Evolutionary conservation across 257 asterid species (phyloP).

Genomic region (Linaria vulgaris): DNA sequence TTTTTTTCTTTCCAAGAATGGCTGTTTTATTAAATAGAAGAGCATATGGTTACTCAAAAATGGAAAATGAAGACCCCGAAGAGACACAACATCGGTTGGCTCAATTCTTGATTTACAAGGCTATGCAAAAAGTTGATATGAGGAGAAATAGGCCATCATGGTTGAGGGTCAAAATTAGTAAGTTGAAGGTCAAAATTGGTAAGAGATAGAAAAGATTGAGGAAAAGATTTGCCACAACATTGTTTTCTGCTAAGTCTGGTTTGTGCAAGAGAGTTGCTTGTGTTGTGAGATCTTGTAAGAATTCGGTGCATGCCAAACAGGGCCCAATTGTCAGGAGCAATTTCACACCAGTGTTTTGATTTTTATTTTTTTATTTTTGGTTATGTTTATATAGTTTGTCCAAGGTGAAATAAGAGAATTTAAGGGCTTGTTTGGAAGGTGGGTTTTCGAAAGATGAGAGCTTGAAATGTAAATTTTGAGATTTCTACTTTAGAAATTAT

Average conservation of each 20-base stretch:
- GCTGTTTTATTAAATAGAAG: constrained; percentile 22
- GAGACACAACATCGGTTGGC: constrained; percentile 50
- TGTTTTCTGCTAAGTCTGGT: constrained; percentile 30
- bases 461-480: no score
- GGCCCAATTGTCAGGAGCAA: constrained; percentile 1
- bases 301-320: constrained; percentile 25
- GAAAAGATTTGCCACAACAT: constrained; percentile 28
- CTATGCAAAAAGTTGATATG: constrained; percentile 41
- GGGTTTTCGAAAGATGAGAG: no score
- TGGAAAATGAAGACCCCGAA: constrained; percentile 47
- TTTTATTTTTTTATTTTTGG: neutral
- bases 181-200: constrained; percentile 54
- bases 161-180: constrained; percentile 41
- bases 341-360: constrained; percentile 12
- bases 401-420: no score
- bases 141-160: constrained; percentile 37
- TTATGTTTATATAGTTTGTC: no score
- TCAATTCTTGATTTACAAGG: constrained; percentile 59
- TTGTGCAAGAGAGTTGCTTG: constrained; percentile 31
- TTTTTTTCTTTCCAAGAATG: constrained; percentile 21
- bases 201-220: constrained; percentile 42
- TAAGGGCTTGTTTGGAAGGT: no score
- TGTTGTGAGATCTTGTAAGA: constrained; percentile 41
- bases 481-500: no score
- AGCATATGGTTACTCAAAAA: constrained; percentile 43